Evolutionary conservation across 2,329 filamentous ascomycete genomes (phyloP), one percentile per base, ranked within the genome.

Genomic region (Aspergillus udagawae): DNA sequence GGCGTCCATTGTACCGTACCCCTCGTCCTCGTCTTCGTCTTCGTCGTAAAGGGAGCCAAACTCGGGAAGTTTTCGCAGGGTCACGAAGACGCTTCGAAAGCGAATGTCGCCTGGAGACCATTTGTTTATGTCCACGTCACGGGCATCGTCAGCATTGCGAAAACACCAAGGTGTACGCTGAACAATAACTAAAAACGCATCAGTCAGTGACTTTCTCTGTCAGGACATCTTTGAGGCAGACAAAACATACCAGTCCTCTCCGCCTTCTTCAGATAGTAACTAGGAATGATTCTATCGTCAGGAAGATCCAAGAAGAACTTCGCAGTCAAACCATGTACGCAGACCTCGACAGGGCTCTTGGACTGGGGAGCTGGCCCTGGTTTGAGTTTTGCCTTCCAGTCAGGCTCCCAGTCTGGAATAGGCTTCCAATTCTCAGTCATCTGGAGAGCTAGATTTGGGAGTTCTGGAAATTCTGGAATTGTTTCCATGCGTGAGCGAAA

Each of bases 21-120:
- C 27, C 5, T 41, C 56, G 1, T 52, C 6, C n/a, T 59, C 48
- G 27, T 29, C 51, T 2, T 53, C 56, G 1, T 59, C 61, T 27
- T 63, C 56, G 42, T 65, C 60, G 17, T 66, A 70, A 7, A 69
- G 25, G 0, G 62, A 61, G 4, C 55, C 57, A 4, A 17, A 38
- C 4, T 32, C 7, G 0, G 67, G 68, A 1, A 60, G 63, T 42
- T 67, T 65, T 10, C 51, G 45, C 3, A 71, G 63, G 1, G 62
- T 62, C 44, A 59, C 60, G 58, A 65, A 71, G 1, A 70, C 61
- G 3, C 60, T 64, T 7, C 63, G 60, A 49, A 65, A 71, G 10
- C 62, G 62, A 35, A 62, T 58, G 38, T 70, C 62, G 6, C 61
- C 47, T 14, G 57, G 57, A 6, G 67, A 63, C 69, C 66, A 70